Percentiles rank a stretch among this genome's conserved stretches.
Evolutionary conservation across 768 basidiomycete species (phyloP).

Genomic region (Coprinopsis sp.): DNA sequence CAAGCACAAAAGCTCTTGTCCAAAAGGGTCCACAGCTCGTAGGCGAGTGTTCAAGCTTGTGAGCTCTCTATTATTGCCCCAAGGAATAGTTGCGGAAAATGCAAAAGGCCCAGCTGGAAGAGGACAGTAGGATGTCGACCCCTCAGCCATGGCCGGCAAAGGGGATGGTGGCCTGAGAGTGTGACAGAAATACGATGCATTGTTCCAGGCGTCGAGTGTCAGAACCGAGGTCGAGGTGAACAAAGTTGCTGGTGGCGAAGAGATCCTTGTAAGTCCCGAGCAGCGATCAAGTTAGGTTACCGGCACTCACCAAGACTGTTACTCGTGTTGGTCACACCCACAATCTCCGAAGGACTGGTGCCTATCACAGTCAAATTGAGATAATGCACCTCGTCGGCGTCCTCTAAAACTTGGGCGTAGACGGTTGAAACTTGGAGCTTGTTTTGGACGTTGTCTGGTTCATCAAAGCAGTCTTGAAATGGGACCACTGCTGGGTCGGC

Average conservation of each 20-base stretch:
- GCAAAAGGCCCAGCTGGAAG: conserved; percentile 75
- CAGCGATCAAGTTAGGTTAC: conserved; percentile 6
- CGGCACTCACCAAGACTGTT: conserved; percentile 59
- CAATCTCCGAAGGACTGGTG: conserved; percentile 49
- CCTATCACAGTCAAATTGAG: conserved; percentile 77
- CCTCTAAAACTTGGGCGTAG: conserved; percentile 63
- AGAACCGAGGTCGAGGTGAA: conserved; percentile 80
- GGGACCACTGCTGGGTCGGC: conserved; percentile 59
- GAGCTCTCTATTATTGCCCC: conserved; percentile 61
- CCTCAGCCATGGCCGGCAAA: conserved; percentile 42
- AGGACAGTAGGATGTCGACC: conserved; percentile 62
- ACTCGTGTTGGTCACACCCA: conserved; percentile 55
- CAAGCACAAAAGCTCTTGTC: conserved; percentile 78
- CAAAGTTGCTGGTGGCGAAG: conserved; percentile 59
- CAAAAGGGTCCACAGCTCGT: conserved; percentile 83
- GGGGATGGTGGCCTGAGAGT: conserved; percentile 77
- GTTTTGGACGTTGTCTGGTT: conserved; percentile 40
- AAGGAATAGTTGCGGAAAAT: conserved; percentile 69
- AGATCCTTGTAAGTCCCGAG: conserved; percentile 16
- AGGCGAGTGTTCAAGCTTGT: conserved; percentile 82
- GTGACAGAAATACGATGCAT: conserved; percentile 72
- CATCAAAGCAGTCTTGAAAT: conserved; percentile 66
- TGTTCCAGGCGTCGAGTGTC: conserved; percentile 68
- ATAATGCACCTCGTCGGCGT: conserved; percentile 36
- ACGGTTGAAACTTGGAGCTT: conserved; percentile 66